These are phyloP conservation scores for Barnettozyma californica DNA, from an alignment of 805 yeast species.

Conservation along the genomic window DNA sequence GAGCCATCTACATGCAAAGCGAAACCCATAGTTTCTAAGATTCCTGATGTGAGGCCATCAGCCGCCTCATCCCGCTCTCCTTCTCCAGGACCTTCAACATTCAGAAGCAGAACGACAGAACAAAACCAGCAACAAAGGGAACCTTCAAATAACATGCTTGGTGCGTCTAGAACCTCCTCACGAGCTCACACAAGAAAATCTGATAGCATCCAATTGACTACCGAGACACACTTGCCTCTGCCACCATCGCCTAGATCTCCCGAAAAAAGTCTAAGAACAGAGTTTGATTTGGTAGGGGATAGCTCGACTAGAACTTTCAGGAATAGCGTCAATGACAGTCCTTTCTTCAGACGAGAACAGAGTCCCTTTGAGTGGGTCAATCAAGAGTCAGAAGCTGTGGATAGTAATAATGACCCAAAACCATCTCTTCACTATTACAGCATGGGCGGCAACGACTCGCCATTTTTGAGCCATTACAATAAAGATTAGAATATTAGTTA, in stretches of 20 bases:
- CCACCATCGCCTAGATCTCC: not conserved
- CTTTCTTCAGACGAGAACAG: conserved; percentile 12
- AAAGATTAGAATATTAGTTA: not conserved
- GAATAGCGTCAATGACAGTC: not conserved
- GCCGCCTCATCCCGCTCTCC: not conserved
- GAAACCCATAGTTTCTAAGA: not conserved
- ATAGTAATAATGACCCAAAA: not conserved
- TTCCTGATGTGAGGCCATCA: not conserved
- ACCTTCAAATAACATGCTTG: not conserved
- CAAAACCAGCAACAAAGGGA: not conserved
- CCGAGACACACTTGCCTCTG: not conserved
- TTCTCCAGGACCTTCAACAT: not conserved
- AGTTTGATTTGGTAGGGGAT: not conserved
- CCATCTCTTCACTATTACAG: conserved; percentile 18
- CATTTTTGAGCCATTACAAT: conserved; percentile 15
- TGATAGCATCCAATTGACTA: not conserved
- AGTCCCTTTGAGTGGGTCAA: conserved; percentile 13
- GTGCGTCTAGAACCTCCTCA: not conserved
- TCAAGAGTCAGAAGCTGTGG: not conserved
- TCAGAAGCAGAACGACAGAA: not conserved
- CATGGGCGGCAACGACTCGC: conserved; percentile 10
- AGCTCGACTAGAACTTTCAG: not conserved
- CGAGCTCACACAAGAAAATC: not conserved
- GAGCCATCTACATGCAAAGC: not conserved
- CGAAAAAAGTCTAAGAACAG: not conserved